These are phyloP conservation scores for Brassica nigra DNA, from an alignment of 345 rosid genomes.

Conservation along the genomic window DNA sequence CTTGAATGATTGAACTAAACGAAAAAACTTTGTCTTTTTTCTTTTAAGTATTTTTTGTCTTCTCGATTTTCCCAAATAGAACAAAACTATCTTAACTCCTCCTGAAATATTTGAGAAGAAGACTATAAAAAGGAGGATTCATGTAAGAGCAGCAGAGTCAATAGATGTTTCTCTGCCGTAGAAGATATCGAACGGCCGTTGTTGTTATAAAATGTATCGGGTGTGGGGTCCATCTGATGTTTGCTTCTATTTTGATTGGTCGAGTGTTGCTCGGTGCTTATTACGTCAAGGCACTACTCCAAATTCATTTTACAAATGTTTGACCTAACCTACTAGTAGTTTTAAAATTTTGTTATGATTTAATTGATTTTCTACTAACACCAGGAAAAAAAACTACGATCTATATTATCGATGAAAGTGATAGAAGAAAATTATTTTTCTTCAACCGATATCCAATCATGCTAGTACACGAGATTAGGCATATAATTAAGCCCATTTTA, in stretches of 20 bases:
- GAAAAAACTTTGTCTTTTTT: neutral
- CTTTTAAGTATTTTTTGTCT: constrained; percentile 15
- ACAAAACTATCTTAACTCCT: neutral
- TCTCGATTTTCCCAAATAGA: neutral
- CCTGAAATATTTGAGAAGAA: neutral
- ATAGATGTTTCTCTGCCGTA: constrained; percentile 6
- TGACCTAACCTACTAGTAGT: constrained; percentile 18
- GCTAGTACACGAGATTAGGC: neutral
- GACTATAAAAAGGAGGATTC: neutral
- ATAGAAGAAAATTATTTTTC: neutral
- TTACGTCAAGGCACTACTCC: constrained; percentile 4
- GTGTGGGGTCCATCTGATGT: constrained; percentile 15
- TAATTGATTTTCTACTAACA: neutral
- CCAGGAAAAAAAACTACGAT: neutral
- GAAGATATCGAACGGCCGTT: neutral
- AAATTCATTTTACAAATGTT: neutral
- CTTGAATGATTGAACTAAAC: constrained; percentile 32
- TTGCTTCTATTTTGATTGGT: constrained; percentile 18
- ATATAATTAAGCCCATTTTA: neutral
- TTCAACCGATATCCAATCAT: neutral
- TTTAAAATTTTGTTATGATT: neutral
- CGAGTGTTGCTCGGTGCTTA: constrained; percentile 23
- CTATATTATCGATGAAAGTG: neutral
- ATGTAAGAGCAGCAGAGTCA: neutral
- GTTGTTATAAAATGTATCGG: neutral